Evolutionary conservation across 768 basidiomycete species (phyloP).

Genomic region (Chalciporus piperatus): DNA sequence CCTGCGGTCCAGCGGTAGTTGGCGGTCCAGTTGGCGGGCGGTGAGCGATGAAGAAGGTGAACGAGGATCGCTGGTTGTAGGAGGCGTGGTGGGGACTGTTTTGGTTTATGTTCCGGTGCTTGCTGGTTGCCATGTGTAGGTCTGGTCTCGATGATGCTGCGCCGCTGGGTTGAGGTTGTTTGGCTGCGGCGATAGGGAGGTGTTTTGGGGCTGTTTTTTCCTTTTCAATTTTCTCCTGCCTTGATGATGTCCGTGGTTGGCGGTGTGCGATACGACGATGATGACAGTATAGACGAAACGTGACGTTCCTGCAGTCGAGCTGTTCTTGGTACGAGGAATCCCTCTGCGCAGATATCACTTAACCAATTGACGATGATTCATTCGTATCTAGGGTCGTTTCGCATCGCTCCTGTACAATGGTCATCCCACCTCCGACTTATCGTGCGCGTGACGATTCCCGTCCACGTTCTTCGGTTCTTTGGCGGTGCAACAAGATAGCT

Average conservation of each 20-base stretch:
- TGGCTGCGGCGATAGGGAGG: slow-evolving; percentile 4
- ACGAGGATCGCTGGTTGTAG: neutral
- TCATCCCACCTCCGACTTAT: neutral
- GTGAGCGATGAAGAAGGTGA: neutral
- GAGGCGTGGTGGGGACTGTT: neutral
- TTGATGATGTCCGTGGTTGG: neutral
- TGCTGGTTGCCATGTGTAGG: slow-evolving; percentile 13
- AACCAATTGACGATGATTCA: slow-evolving; percentile 1
- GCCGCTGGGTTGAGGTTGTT: slow-evolving; percentile 6
- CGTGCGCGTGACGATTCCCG: neutral
- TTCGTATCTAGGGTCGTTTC: slow-evolving; percentile 4
- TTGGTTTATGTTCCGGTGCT: neutral
- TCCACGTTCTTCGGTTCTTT: neutral
- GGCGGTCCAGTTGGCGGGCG: neutral
- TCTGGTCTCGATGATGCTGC: slow-evolving; percentile 3
- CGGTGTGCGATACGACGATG: neutral
- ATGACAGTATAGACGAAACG: neutral
- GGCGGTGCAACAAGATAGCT: slow-evolving; percentile 5
- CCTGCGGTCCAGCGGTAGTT: slow-evolving; percentile 19
- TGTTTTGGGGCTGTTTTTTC: slow-evolving; percentile 6
- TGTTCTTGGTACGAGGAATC: slow-evolving; percentile 14
- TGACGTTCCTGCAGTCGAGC: neutral
- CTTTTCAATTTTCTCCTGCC: slow-evolving; percentile 1
- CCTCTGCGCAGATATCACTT: neutral
- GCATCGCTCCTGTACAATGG: neutral